Evolutionary conservation across 2,329 filamentous ascomycete species (phyloP).

Genomic region (Verticillium longisporum): DNA sequence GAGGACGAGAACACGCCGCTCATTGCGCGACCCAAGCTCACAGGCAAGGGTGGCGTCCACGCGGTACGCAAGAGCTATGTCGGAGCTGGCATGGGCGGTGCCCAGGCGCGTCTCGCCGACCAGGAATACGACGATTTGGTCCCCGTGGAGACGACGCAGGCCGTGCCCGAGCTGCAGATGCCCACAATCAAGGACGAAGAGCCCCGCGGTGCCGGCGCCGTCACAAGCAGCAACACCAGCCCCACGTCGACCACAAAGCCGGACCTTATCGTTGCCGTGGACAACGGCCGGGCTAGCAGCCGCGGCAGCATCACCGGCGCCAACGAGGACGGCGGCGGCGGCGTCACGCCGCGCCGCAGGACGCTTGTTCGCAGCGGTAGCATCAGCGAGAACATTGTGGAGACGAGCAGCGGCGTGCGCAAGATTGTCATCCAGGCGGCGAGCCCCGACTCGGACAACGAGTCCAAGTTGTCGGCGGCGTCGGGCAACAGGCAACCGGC

Average conservation of each 20-base stretch:
- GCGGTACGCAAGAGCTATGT: slow-evolving; percentile 12
- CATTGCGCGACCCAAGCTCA: slow-evolving; percentile 9
- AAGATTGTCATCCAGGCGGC: slow-evolving; percentile 13
- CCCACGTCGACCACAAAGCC: slow-evolving; percentile 2
- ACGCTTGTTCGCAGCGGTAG: slow-evolving; percentile 12
- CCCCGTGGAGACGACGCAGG: not conserved
- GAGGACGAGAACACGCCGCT: slow-evolving; percentile 11
- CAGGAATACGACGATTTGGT: not conserved
- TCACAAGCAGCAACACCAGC: not conserved
- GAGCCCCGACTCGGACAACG: slow-evolving; percentile 11
- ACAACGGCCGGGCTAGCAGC: slow-evolving; percentile 6
- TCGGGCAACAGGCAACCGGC: not conserved
- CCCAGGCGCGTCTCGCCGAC: slow-evolving; percentile 9
- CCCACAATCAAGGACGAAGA: slow-evolving; percentile 6
- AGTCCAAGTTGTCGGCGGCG: slow-evolving; percentile 9
- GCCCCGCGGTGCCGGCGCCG: not conserved
- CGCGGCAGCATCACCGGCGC: slow-evolving; percentile 5
- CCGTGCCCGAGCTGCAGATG: not conserved
- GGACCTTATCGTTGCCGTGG: slow-evolving; percentile 7
- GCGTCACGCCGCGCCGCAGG: slow-evolving; percentile 6
- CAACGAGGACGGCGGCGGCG: slow-evolving; percentile 4
- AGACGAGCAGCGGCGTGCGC: slow-evolving; percentile 11
- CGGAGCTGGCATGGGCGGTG: slow-evolving; percentile 8
- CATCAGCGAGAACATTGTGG: slow-evolving; percentile 13
- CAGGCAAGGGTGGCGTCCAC: slow-evolving; percentile 16